Evolutionary conservation across 805 yeast genomes (phyloP), one percentile per base, ranked within the genome.

Genomic region (Candida namnaoensis): DNA sequence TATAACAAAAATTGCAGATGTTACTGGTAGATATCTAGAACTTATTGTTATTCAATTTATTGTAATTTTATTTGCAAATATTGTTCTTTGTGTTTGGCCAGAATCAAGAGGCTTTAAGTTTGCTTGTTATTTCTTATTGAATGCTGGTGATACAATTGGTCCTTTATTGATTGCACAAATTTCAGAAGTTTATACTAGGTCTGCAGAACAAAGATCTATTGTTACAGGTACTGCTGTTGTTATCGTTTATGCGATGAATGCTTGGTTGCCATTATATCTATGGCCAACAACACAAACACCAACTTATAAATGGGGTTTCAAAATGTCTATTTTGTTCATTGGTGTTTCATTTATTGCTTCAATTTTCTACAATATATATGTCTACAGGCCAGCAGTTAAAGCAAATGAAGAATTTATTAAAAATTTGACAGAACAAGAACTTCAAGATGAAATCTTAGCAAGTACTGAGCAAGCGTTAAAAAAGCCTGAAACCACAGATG

Each of bases 271-370:
- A 1, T 55, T 44, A 7, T 50, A 64, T 39, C 67, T 69, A 10
- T 69, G 72, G 72, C 64, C 64, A 38, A 67, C 73, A 1, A 62
- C 58, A 10, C 69, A 68, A 44, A 65, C 71, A 3, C 74, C 74
- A 10, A 49, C 68, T 13, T 69, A 48, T 51, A 56, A 62, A 40
- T 66, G 63, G 48, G 74, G 73, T 28, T 69, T 49, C 51, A 42
- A 41, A 32, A 34, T 38, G 10, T 30, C 30, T 14, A 27, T 26
- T 9, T 14, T 14, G 7, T 36, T 26, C n/a, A 14, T 25, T 5
- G 38, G 38, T 14, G n/a, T 14, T 11, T 27, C 33, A 5, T 27
- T 36, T 10, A 36, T 36, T n/a, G 14, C 14, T 11, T 23, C 25
- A 6, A 9, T 36, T 14, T 30, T 36, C 5, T 25, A 13, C 24